These are phyloP conservation scores for Aspergillus aculeatinus DNA, from an alignment of 2,329 filamentous ascomycete species.

Conservation along the genomic window DNA sequence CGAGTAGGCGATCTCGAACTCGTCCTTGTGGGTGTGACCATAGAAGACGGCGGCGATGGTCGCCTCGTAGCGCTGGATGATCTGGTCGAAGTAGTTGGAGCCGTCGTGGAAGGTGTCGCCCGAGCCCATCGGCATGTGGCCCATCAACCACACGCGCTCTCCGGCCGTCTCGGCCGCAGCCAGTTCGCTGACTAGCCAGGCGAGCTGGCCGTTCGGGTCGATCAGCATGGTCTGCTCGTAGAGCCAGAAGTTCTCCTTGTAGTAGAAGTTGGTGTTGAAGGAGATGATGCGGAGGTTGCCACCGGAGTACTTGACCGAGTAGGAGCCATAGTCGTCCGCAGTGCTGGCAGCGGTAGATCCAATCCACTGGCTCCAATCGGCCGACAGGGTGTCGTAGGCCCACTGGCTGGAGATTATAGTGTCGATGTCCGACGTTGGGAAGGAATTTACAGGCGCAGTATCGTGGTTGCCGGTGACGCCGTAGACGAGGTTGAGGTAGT, in stretches of 20 bases:
- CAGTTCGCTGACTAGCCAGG: slow-evolving; percentile 53
- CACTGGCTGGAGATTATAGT: slow-evolving; percentile 48
- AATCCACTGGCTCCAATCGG: slow-evolving; percentile 53
- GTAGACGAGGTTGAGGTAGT: slow-evolving; percentile 47
- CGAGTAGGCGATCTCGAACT: slow-evolving; percentile 55
- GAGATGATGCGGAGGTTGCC: slow-evolving; percentile 57
- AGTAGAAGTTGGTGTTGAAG: slow-evolving; percentile 25
- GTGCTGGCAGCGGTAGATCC: slow-evolving; percentile 37
- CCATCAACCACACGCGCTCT: slow-evolving; percentile 57
- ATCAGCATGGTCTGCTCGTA: slow-evolving; percentile 55
- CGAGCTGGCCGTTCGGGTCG: slow-evolving; percentile 50
- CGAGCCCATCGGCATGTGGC: slow-evolving; percentile 53
- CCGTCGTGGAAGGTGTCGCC: slow-evolving; percentile 50
- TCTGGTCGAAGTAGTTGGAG: slow-evolving; percentile 56
- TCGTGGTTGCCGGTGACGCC: slow-evolving; percentile 59
- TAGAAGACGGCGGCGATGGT: slow-evolving; percentile 57
- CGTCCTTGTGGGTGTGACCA: slow-evolving; percentile 57
- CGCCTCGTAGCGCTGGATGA: slow-evolving; percentile 55
- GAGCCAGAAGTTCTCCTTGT: slow-evolving; percentile 47
- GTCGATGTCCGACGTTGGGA: slow-evolving; percentile 44
- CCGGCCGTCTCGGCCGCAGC: slow-evolving; percentile 53
- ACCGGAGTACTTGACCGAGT: slow-evolving; percentile 49
- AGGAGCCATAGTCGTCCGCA: slow-evolving; percentile 49
- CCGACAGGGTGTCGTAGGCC: slow-evolving; percentile 52
- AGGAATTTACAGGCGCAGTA: slow-evolving; percentile 52